Evolutionary conservation across 2,329 filamentous ascomycete genomes (phyloP).

Genomic region (Pyrenochaeta sp.): DNA sequence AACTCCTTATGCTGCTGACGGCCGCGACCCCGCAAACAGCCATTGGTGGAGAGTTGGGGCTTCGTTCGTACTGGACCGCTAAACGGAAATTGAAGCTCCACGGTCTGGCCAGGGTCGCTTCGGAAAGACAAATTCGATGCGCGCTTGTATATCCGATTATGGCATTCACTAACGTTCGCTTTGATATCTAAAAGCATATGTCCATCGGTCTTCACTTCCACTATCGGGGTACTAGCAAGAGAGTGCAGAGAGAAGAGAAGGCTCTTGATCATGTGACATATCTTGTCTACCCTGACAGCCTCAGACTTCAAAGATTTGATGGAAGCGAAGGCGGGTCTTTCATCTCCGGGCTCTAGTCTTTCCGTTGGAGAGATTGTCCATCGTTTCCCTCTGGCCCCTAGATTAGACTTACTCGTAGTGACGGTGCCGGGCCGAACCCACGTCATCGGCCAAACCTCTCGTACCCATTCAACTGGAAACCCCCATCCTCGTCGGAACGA

Average conservation of each 20-base stretch:
- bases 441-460: background rate
- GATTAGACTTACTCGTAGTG: background rate
- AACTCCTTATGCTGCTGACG: background rate
- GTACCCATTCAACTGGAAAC: too few relatives aligned
- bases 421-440: background rate
- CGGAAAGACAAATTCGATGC: background rate
- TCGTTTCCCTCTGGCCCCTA: background rate
- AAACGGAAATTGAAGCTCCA: background rate
- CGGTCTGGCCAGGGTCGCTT: background rate
- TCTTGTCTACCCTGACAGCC: background rate
- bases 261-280: too few relatives aligned
- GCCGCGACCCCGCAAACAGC: background rate
- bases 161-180: background rate
- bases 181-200: too few relatives aligned
- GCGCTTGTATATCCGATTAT: background rate
- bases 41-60: background rate
- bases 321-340: background rate
- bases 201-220: background rate
- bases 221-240: background rate
- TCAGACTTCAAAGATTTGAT: background rate
- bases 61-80: background rate
- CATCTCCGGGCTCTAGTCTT: background rate
- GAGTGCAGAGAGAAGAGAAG: too few relatives aligned
- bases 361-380: background rate
- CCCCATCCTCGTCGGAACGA: too few relatives aligned